phyloP scores from a whole-genome alignment of 805 yeast species.

The Spathaspora girioi region DNA sequence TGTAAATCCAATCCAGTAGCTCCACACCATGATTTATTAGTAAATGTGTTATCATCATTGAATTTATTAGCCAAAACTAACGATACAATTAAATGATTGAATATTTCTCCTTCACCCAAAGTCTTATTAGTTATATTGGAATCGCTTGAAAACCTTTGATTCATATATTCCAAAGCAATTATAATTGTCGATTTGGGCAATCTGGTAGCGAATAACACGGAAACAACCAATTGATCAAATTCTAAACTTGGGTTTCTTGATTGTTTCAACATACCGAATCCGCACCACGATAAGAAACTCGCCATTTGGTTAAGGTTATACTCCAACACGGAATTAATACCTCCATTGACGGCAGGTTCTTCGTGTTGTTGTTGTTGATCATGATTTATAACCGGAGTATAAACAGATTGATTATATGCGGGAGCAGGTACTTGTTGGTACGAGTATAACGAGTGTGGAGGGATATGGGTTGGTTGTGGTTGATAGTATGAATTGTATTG shows the following conservation, averaged over 20 bases:
- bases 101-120: slow-evolving; percentile 34
- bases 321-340: slow-evolving; percentile 73
- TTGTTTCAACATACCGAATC: slow-evolving; percentile 64
- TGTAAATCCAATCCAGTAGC: slow-evolving; percentile 79
- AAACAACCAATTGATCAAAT: slow-evolving; percentile 56
- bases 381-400: background rate
- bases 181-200: slow-evolving; percentile 79
- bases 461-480: slow-evolving; percentile 1
- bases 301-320: slow-evolving; percentile 79
- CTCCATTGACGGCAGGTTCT: slow-evolving; percentile 48
- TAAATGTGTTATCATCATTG: slow-evolving; percentile 94
- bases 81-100: slow-evolving; percentile 59
- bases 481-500: slow-evolving; percentile 10
- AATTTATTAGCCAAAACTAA: slow-evolving; percentile 87
- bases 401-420: background rate
- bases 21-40: slow-evolving; percentile 91
- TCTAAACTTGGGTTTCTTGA: slow-evolving; percentile 38
- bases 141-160: slow-evolving; percentile 48
- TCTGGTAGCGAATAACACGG: slow-evolving; percentile 82
- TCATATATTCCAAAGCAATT: slow-evolving; percentile 73
- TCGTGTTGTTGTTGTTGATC: slow-evolving; percentile 5
- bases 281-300: slow-evolving; percentile 71
- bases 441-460: background rate
- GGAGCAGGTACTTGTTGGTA: background rate
- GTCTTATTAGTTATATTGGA: slow-evolving; percentile 4